Evolutionary conservation across 202 grass and related monocot genomes (phyloP), one percentile per base, ranked within the genome.

Genomic region (Elaeis oleifera): DNA sequence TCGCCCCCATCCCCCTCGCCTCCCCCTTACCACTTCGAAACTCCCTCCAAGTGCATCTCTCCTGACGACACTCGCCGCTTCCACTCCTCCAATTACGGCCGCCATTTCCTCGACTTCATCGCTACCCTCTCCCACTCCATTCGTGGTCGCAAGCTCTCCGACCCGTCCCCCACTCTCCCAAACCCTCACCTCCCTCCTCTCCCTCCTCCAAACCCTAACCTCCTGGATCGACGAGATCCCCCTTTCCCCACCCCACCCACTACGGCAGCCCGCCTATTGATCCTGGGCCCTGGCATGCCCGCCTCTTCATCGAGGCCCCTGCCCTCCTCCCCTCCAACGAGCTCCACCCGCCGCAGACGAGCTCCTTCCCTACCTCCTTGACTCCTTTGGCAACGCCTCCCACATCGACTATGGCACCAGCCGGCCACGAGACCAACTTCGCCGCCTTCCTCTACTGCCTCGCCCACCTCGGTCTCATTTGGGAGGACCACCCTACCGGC

Each of bases 391-490:
- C 36, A 97, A 97, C 70, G 80, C 82, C 56, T 60, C 74, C 67
- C 71, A 84, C 60, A 97, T 97, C 53, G 92, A 97, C 61, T 97
- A 97, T 56, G 92, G 88, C 64, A 92, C 92, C 13, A 20, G 20
- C 20, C 20, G 92, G 88, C 44, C 88, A 97, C 23, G 92, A 97
- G 74, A 92, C 92, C 64, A 97, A 92, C 79, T 97, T 97, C 71
- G 84, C 88, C 0, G 20, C 20, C 20, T 20, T 20, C 0, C 20
- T 20, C 0, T 20, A 20, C 20, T 20, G 20, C 20, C 1, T 92
- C 23, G 82, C 92, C 1, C 80, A 77, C 5, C 82, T 97, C 25
- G 79, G 83, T 21, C 74, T 91, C 51, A 76, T 97, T 76, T 73
- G 63, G 28, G 88, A 97, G 21, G 88, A 97, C 23, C 92, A 80